phyloP scores from a whole-genome alignment of 257 asterid genomes.

The Solanum phureja region DNA sequence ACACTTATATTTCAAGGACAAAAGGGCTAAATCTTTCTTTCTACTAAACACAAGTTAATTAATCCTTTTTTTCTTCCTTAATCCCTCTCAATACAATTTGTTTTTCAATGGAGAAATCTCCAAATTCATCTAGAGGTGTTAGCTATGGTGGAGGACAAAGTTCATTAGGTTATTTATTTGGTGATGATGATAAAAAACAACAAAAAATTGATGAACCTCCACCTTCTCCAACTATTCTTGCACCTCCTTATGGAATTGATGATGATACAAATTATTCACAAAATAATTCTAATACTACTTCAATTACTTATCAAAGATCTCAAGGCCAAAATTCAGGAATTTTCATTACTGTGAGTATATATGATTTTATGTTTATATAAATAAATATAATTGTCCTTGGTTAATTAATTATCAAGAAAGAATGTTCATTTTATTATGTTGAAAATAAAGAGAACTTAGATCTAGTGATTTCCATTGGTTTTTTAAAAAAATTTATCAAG shows the following conservation, averaged over 20 bases:
- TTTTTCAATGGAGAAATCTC: background rate
- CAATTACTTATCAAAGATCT: slow-evolving; percentile 4
- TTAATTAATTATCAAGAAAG: background rate
- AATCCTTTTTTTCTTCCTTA: background rate
- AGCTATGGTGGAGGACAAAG: slow-evolving; percentile 58
- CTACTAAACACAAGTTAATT: background rate
- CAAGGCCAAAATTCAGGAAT: slow-evolving; percentile 35
- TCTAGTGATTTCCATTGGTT: background rate
- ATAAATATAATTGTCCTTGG: background rate
- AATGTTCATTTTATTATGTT: background rate
- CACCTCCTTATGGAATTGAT: slow-evolving; percentile 49
- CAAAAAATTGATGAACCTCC: slow-evolving; percentile 15
- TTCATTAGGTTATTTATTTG: slow-evolving; percentile 53
- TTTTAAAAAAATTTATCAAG: background rate
- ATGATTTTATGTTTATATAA: background rate
- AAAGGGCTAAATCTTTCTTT: background rate
- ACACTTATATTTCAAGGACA: background rate
- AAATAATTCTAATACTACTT: slow-evolving; percentile 5
- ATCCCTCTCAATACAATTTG: background rate
- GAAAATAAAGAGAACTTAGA: background rate
- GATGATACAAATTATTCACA: background rate
- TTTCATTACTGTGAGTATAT: slow-evolving; percentile 29
- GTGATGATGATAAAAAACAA: slow-evolving; percentile 32
- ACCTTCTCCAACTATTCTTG: slow-evolving; percentile 14
- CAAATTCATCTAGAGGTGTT: slow-evolving; percentile 32